Evolutionary conservation across 2,329 filamentous ascomycete genomes (phyloP).

Genomic region (Fusarium anguioides): DNA sequence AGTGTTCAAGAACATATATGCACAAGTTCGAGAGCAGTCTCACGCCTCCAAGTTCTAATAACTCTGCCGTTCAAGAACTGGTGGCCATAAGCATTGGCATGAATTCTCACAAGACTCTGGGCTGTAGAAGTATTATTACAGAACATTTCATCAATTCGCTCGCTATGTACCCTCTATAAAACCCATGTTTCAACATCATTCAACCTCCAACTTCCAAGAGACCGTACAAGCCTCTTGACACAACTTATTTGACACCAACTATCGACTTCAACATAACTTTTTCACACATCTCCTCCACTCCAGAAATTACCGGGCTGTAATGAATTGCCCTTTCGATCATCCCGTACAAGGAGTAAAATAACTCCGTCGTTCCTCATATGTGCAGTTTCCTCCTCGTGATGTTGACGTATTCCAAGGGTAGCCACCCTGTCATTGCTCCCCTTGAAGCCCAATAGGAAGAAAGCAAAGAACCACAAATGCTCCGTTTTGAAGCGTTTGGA

Average conservation of each 20-base stretch:
- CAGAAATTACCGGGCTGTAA: conserved; percentile 23
- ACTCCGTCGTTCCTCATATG: conserved; percentile 39
- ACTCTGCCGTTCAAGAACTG: background rate
- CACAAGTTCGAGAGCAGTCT: no score
- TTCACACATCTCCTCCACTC: conserved; percentile 2
- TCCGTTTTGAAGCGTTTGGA: conserved; percentile 8
- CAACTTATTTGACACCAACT: conserved; percentile 4
- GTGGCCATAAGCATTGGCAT: background rate
- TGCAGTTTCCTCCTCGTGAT: conserved; percentile 46
- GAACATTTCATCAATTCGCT: conserved; percentile 34
- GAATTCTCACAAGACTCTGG: no score
- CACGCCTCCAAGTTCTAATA: background rate
- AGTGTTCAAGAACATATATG: no score
- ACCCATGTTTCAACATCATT: conserved; percentile 24
- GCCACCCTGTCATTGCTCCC: conserved; percentile 16
- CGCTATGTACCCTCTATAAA: conserved; percentile 42
- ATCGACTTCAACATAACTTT: background rate
- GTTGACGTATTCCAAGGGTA: conserved; percentile 32
- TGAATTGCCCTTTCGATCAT: conserved; percentile 17
- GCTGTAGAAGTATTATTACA: background rate
- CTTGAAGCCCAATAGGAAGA: conserved; percentile 6
- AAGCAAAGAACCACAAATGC: conserved; percentile 7
- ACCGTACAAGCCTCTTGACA: conserved; percentile 2
- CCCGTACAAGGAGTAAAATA: conserved; percentile 7
- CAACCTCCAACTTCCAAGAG: conserved; percentile 28